Conservation (phyloP, 2,329 filamentous ascomycete genomes). For the Arthrinium phaeospermum region DNA sequence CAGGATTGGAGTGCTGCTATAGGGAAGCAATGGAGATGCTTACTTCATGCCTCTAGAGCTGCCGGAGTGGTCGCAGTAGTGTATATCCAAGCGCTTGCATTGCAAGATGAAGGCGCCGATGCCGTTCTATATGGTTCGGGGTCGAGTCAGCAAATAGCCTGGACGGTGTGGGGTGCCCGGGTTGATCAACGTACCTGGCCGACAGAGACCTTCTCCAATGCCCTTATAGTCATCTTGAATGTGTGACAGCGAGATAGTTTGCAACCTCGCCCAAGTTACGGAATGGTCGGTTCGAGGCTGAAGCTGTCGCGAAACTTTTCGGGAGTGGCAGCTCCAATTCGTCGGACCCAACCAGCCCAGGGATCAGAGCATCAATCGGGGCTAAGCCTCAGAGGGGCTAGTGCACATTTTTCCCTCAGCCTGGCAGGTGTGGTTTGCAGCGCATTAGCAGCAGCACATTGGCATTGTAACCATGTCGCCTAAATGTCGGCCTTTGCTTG, state of each 20-base stretch:
- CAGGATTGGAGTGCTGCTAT: background rate
- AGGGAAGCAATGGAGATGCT: constrained; percentile 31
- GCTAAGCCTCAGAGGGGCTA: constrained; percentile 17
- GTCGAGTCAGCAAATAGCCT: constrained; percentile 24
- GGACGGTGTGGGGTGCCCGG: background rate
- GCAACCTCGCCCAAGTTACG: constrained; percentile 7
- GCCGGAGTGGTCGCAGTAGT: constrained; percentile 96
- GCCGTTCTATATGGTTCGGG: constrained; percentile 75
- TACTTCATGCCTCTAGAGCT: constrained; percentile 96
- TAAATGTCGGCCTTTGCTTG: constrained; percentile 19
- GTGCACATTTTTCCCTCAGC: background rate
- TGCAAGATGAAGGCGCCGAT: constrained; percentile 95
- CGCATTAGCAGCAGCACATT: background rate
- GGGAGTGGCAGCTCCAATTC: background rate
- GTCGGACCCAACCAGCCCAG: background rate
- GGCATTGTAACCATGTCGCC: constrained; percentile 11
- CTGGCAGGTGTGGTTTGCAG: background rate
- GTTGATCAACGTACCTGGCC: constrained; percentile 53
- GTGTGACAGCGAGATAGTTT: constrained; percentile 20
- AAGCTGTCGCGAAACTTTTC: constrained; percentile 29
- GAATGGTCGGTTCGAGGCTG: constrained; percentile 9
- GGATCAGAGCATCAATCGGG: background rate
- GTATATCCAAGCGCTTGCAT: constrained; percentile 93
- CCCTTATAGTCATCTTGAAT: constrained; percentile 61
- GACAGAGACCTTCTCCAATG: constrained; percentile 56